These are phyloP conservation scores for Cryomyces minteri DNA, from an alignment of 495 filamentous ascomycete genomes.

Conservation along the genomic window DNA sequence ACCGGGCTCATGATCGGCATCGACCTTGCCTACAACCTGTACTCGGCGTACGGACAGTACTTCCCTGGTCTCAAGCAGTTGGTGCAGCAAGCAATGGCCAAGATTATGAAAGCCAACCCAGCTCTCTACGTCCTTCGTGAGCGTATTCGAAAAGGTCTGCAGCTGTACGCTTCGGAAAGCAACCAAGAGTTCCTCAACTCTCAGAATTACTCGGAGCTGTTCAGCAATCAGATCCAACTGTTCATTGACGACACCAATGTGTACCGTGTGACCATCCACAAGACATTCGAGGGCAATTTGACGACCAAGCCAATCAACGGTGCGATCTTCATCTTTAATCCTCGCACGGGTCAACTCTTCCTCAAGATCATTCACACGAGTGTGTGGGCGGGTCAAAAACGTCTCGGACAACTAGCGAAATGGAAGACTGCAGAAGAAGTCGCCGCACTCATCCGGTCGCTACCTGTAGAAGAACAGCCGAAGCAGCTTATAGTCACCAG, in stretches of 20 bases:
- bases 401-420: constrained; percentile 94
- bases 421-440: constrained; percentile 99
- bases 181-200: constrained; percentile 99
- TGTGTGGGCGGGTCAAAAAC: constrained; percentile 98
- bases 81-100: constrained; percentile 95
- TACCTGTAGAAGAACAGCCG: constrained; percentile 96
- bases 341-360: constrained; percentile 92
- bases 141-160: constrained; percentile 96
- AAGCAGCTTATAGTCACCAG: constrained; percentile 98
- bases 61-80: constrained; percentile 97
- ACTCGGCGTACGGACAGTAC: constrained; percentile 95
- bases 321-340: constrained; percentile 99
- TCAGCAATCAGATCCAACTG: constrained; percentile 96
- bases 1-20: constrained; percentile 99
- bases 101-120: constrained; percentile 99
- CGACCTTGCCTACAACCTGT: constrained; percentile 95
- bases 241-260: constrained; percentile 99
- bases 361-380: constrained; percentile 99
- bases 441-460: constrained; percentile 85
- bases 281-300: constrained; percentile 98
- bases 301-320: constrained; percentile 99
- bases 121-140: constrained; percentile 92
- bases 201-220: constrained; percentile 98
- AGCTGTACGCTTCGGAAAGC: constrained; percentile 95
- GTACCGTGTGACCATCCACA: constrained; percentile 98